Percentiles rank a stretch among this genome's conserved stretches.
Conservation (phyloP, 2,329 filamentous ascomycete species). For the Cladophialophora bantiana region DNA sequence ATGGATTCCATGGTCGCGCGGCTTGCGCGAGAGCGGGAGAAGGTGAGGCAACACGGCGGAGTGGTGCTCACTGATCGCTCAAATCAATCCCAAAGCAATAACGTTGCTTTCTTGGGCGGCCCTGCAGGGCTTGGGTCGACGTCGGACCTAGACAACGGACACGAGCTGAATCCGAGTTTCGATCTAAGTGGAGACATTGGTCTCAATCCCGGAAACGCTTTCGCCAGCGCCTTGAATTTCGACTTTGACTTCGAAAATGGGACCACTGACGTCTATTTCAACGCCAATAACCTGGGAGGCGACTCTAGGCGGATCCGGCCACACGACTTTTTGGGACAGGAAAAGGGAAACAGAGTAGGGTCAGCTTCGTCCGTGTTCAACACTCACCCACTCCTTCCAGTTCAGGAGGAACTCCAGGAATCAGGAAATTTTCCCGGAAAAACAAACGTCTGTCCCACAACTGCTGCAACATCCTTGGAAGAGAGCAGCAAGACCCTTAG, state of each 20-base stretch:
- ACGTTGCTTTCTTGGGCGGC: neutral
- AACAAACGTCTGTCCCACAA: neutral
- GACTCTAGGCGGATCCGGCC: neutral
- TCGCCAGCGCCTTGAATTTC: slow-evolving; percentile 6
- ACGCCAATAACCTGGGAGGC: neutral
- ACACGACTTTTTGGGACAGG: neutral
- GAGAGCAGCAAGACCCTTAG: slow-evolving; percentile 25
- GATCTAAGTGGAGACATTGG: neutral
- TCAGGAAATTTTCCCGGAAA: neutral
- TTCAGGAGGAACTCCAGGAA: neutral
- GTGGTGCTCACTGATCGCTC: neutral
- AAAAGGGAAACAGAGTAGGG: neutral
- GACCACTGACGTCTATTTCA: neutral
- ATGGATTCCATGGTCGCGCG: slow-evolving; percentile 31
- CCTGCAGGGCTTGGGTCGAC: neutral
- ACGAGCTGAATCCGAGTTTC: neutral
- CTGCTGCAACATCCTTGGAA: slow-evolving; percentile 8
- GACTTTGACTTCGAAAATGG: neutral
- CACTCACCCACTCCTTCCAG: neutral
- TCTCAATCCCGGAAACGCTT: neutral
- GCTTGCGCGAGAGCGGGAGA: slow-evolving; percentile 15
- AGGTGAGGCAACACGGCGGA: neutral
- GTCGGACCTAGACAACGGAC: neutral
- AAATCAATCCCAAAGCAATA: neutral
- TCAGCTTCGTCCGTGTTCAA: neutral